Percentiles rank a stretch among this genome's conserved stretches.
Conservation (phyloP, 2,329 filamentous ascomycete genomes). For the Fusarium chuoi region DNA sequence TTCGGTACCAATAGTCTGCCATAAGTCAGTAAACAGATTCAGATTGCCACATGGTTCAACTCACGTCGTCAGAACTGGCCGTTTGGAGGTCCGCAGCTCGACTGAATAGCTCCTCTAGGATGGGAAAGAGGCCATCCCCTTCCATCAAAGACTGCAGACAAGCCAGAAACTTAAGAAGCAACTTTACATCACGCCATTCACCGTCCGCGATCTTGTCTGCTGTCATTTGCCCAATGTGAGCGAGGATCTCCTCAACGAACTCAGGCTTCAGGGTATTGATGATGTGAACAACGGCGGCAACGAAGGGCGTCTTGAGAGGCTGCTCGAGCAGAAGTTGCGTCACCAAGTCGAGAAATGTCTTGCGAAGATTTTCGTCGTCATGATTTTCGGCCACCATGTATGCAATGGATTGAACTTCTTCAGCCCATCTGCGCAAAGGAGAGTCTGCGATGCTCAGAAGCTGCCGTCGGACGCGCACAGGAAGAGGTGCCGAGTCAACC, state of each 20-base stretch:
- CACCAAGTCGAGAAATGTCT: conserved; percentile 76
- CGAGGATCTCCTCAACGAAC: conserved; percentile 76
- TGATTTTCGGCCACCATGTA: conserved; percentile 83
- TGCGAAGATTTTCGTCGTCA: conserved; percentile 83
- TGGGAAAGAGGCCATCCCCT: conserved; percentile 84
- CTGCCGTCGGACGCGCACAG: conserved; percentile 79
- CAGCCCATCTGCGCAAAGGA: conserved; percentile 79
- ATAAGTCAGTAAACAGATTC: conserved; percentile 16
- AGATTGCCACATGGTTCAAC: conserved; percentile 47
- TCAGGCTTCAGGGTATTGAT: conserved; percentile 82
- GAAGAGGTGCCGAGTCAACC: conserved; percentile 75
- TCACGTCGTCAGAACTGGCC: conserved; percentile 89
- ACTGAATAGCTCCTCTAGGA: conserved; percentile 90
- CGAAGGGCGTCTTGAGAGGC: conserved; percentile 96
- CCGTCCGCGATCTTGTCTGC: conserved; percentile 77
- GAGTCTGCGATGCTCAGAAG: conserved; percentile 85
- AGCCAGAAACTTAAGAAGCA: conserved; percentile 88
- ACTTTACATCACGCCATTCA: conserved; percentile 91
- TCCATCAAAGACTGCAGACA: conserved; percentile 83
- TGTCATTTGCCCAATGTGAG: conserved; percentile 66
- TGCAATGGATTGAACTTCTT: conserved; percentile 80
- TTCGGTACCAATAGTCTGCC: conserved; percentile 77
- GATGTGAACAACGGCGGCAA: conserved; percentile 83
- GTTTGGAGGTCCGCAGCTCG: conserved; percentile 94
- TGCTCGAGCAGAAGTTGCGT: conserved; percentile 87